Conservation (phyloP, 768 basidiomycete genomes). For the Saitozyma sp. region DNA sequence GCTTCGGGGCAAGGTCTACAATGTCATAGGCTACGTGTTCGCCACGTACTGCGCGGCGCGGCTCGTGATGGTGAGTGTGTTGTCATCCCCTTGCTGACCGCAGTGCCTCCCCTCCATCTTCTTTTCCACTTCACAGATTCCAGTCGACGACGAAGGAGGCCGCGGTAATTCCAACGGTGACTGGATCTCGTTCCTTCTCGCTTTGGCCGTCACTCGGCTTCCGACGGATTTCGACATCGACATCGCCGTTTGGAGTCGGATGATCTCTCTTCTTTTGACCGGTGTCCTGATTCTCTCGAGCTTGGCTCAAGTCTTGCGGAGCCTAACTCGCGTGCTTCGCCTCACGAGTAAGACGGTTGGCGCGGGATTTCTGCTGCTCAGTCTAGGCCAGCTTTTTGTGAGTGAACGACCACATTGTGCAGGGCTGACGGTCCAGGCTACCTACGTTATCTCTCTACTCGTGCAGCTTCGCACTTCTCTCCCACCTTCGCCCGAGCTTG, state of each 20-base stretch:
- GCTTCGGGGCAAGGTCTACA: conserved; percentile 40
- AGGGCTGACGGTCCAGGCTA: conserved; percentile 28
- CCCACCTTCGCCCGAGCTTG: conserved; percentile 29
- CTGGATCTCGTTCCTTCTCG: conserved; percentile 52
- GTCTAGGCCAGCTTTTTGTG: conserved; percentile 49
- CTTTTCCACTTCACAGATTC: conserved; percentile 32
- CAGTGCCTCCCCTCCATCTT: conserved; percentile 49
- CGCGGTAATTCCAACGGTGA: conserved; percentile 48
- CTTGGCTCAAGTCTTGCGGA: conserved; percentile 47
- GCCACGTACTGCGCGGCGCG: conserved; percentile 50
- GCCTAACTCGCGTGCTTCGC: conserved; percentile 40
- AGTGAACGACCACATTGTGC: background rate
- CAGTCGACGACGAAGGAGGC: conserved; percentile 5
- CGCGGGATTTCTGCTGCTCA: conserved; percentile 47
- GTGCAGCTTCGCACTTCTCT: conserved; percentile 49
- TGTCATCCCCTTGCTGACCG: background rate
- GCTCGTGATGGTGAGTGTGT: conserved; percentile 39
- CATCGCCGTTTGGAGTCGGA: conserved; percentile 41
- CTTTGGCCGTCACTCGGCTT: conserved; percentile 40
- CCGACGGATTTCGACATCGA: conserved; percentile 43
- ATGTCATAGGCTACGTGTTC: conserved; percentile 45
- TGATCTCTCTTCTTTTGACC: conserved; percentile 49
- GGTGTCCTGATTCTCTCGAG: conserved; percentile 49
- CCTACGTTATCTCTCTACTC: conserved; percentile 49
- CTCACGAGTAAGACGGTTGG: conserved; percentile 50